Conservation (phyloP, 305 asterid genomes). For the Fraxinus sp. region DNA sequence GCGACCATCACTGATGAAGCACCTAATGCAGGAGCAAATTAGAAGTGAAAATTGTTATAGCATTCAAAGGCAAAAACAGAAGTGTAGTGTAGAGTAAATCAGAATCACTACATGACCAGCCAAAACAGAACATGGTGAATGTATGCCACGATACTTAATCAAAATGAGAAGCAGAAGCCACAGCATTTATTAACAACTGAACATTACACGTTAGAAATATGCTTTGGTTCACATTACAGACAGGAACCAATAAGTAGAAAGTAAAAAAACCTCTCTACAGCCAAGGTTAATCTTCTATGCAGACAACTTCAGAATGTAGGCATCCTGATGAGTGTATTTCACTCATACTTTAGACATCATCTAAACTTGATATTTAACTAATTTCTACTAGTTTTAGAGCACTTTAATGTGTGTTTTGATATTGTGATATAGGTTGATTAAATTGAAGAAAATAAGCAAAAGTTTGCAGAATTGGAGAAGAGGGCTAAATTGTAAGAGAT, state of each 20-base stretch:
- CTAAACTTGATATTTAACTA: no score
- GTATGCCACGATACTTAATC: constrained; percentile 19
- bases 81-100: neutral
- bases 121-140: constrained; percentile 1
- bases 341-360: no score
- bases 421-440: no score
- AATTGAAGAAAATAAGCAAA: no score
- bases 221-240: neutral
- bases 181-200: constrained; percentile 6
- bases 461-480: no score
- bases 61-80: constrained; percentile 14
- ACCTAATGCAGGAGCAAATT: constrained; percentile 37
- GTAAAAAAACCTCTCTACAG: neutral
- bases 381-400: no score
- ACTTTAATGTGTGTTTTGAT: no score
- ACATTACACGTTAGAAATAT: neutral
- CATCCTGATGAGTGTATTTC: neutral
- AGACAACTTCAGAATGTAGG: neutral
- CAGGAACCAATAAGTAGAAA: neutral
- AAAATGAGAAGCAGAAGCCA: constrained; percentile 12
- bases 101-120: neutral
- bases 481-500: no score
- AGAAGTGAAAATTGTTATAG: neutral
- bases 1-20: constrained; percentile 92
- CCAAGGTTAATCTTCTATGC: neutral